Evolutionary conservation across 208 protist genomes (phyloP).

Genomic region (Crithidia fasciculata): DNA sequence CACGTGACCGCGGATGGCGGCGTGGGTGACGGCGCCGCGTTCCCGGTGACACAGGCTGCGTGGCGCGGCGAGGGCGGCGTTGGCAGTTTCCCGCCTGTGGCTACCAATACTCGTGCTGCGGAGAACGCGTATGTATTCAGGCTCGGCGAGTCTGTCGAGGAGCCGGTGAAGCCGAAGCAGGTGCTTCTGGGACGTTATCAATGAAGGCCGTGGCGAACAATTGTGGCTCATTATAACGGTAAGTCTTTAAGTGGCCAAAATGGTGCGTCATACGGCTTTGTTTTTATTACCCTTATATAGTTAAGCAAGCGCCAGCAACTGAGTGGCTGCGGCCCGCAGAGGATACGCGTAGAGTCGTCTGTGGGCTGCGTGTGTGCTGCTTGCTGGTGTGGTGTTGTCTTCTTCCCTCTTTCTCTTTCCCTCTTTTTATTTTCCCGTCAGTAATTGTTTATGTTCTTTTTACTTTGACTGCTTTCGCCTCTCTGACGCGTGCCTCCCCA

Average conservation of each 20-base stretch:
- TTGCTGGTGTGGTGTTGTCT: constrained; percentile 1
- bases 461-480: background rate
- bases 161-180: too few relatives aligned
- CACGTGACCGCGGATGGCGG: background rate
- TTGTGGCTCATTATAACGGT: background rate
- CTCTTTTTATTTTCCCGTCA: background rate
- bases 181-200: too few relatives aligned
- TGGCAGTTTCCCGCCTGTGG: background rate
- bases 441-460: background rate
- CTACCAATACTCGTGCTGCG: too few relatives aligned
- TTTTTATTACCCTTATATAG: background rate
- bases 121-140: too few relatives aligned
- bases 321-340: too few relatives aligned
- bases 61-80: background rate
- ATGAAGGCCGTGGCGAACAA: background rate
- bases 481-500: too few relatives aligned
- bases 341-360: too few relatives aligned
- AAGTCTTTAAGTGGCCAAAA: background rate
- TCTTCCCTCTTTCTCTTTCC: constrained; percentile 7
- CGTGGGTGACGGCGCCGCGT: background rate
- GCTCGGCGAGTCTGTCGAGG: too few relatives aligned
- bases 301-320: background rate
- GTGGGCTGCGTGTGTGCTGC: background rate
- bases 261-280: background rate
- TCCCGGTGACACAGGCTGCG: constrained; percentile 2